phyloP scores from a whole-genome alignment of 140 eudicot genomes.

The Flaveria floridana region DNA sequence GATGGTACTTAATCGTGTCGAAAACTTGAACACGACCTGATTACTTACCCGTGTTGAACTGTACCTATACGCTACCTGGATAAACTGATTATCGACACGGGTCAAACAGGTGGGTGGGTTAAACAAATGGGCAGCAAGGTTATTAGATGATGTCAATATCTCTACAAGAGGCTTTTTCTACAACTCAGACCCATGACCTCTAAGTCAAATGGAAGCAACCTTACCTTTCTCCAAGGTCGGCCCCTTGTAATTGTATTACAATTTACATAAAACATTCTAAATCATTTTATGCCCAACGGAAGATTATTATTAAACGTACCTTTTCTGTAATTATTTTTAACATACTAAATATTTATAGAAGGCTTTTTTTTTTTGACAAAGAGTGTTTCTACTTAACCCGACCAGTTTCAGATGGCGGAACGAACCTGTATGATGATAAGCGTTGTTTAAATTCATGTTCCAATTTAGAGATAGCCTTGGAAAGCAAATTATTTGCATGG shows the following conservation, averaged over 20 bases:
- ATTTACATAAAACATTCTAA: neutral
- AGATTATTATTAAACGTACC: neutral
- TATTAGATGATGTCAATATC: too few relatives aligned
- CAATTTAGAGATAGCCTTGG: constrained; percentile 80
- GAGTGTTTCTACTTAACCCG: neutral
- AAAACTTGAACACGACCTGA: neutral
- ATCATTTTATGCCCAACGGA: neutral
- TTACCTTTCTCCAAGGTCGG: too few relatives aligned
- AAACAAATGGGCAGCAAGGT: neutral
- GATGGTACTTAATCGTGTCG: neutral
- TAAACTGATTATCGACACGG: neutral
- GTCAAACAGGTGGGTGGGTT: neutral
- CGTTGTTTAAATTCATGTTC: constrained; percentile 86
- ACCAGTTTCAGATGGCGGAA: constrained; percentile 3
- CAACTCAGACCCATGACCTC: too few relatives aligned
- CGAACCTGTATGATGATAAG: constrained; percentile 72
- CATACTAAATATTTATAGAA: neutral
- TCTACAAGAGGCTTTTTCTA: too few relatives aligned
- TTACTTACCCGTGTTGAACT: too few relatives aligned
- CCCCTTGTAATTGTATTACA: neutral
- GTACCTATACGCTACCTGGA: neutral
- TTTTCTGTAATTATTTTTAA: neutral
- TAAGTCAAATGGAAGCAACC: too few relatives aligned
- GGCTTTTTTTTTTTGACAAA: neutral
- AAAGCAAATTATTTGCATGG: constrained; percentile 71